Percentiles rank a stretch among this genome's conserved stretches.
phyloP scores from a whole-genome alignment of 495 filamentous ascomycete species.

The Tetracladium marchalianum region DNA sequence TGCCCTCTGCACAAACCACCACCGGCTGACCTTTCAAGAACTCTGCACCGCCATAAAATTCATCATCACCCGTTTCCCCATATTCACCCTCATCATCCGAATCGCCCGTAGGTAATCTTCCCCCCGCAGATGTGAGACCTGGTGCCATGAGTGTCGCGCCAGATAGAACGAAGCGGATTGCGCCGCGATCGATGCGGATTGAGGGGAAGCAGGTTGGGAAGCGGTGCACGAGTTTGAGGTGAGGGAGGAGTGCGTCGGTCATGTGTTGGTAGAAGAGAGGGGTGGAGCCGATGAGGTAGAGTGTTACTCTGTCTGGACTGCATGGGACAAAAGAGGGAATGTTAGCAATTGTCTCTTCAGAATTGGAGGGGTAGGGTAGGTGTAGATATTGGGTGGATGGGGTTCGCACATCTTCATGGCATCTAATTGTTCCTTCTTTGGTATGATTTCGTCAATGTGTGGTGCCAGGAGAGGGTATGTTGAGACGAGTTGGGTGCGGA shows the following conservation, averaged over 20 bases:
- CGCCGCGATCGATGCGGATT: slow-evolving; percentile 79
- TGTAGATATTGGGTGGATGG: background rate
- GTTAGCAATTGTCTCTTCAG: slow-evolving; percentile 3
- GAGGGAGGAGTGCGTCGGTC: slow-evolving; percentile 67
- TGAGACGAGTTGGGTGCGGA: slow-evolving; percentile 70
- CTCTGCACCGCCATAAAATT: slow-evolving; percentile 34
- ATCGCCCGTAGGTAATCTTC: slow-evolving; percentile 55
- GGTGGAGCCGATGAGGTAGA: slow-evolving; percentile 68
- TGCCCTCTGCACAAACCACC: slow-evolving; percentile 85
- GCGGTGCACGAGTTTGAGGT: slow-evolving; percentile 66
- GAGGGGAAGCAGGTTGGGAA: slow-evolving; percentile 57
- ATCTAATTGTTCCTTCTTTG: slow-evolving; percentile 90
- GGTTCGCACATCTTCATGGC: slow-evolving; percentile 64
- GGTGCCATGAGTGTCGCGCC: slow-evolving; percentile 95
- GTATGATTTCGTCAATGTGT: slow-evolving; percentile 88
- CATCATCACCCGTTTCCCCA: slow-evolving; percentile 26
- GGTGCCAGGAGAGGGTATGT: slow-evolving; percentile 81
- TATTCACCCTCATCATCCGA: slow-evolving; percentile 21
- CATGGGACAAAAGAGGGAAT: background rate
- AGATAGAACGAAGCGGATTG: slow-evolving; percentile 89
- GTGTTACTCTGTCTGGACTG: slow-evolving; percentile 72
- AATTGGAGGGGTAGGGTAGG: background rate
- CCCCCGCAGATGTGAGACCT: slow-evolving; percentile 74
- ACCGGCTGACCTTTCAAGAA: slow-evolving; percentile 72
- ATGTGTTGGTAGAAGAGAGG: slow-evolving; percentile 90